Conservation (phyloP, 2,329 filamentous ascomycete genomes). For the Cladosporium colombiae region DNA sequence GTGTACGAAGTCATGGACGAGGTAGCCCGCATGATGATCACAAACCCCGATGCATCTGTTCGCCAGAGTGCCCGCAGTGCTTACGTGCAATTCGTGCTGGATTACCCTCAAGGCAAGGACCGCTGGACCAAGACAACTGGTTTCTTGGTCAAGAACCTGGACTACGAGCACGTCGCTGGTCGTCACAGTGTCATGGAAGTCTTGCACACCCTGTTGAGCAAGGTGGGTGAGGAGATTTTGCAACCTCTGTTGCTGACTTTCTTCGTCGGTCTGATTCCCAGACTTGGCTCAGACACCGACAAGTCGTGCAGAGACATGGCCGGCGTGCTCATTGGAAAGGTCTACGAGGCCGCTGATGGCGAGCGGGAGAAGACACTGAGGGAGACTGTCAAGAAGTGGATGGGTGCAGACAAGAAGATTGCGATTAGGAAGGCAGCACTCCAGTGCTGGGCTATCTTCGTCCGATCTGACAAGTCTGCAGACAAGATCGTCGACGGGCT, state of each 20-base stretch:
- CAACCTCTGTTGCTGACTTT: slow-evolving; percentile 79
- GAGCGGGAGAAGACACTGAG: slow-evolving; percentile 67
- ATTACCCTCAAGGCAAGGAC: slow-evolving; percentile 89
- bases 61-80: slow-evolving; percentile 84
- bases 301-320: slow-evolving; percentile 82
- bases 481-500: slow-evolving; percentile 69
- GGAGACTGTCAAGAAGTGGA: slow-evolving; percentile 69
- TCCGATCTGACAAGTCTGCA: slow-evolving; percentile 66
- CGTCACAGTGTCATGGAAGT: slow-evolving; percentile 92
- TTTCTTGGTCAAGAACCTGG: slow-evolving; percentile 86
- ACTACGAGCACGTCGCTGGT: slow-evolving; percentile 86
- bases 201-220: slow-evolving; percentile 80
- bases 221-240: slow-evolving; percentile 77
- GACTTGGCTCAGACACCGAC: slow-evolving; percentile 85
- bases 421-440: slow-evolving; percentile 72
- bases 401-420: slow-evolving; percentile 71
- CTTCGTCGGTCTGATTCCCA: slow-evolving; percentile 83
- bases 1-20: slow-evolving; percentile 92
- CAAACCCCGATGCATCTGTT: slow-evolving; percentile 86
- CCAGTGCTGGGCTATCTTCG: slow-evolving; percentile 80
- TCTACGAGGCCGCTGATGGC: slow-evolving; percentile 76
- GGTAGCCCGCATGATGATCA: slow-evolving; percentile 90
- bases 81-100: slow-evolving; percentile 90
- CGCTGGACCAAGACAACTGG: slow-evolving; percentile 85
- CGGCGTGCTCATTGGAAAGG: slow-evolving; percentile 73